Base-by-base conservation (phyloP, 2,329 filamentous ascomycete species). In the Mycosphaerella sp. region DNA sequence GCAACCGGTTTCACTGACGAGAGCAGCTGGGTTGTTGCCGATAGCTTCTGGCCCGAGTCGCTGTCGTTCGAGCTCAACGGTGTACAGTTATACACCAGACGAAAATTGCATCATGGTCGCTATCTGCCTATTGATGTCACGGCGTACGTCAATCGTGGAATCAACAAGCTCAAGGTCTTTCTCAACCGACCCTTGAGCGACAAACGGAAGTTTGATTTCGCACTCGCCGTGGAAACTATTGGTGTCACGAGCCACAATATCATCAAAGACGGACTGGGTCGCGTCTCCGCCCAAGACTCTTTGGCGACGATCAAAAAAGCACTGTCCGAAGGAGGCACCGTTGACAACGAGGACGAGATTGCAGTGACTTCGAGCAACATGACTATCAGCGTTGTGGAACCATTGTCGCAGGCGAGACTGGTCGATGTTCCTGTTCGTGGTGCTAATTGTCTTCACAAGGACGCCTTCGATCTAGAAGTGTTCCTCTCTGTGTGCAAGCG, bases 391-490 rank as follows among this genome's bases (percentile, higher is more conserved):
- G 64, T 79, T 10, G 69, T 72, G 56, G 77, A 79, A 51, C 76
- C 77, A 0, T 74, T 76, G 59, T 71, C 67, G 45, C 69, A 66
- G 40, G 69, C 67, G 36, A 64, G 60, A 6, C 70, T 93, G 9
- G 90, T 87, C 67, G 74, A 80, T 4, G 76, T 79, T 0, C 92
- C 93, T 1, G 88, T 85, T 1, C 84, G 91, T 29, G 84, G 89
- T 26, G 73, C 65, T 6, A 63, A 69, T 2, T 98, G 93, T 68
- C 74, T 75, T 23, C 92, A 98, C 67, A 74, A 85, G 36, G 89
- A 96, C 66, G 95, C 90, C 67, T 96, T 97, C 67, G 92, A 97
- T 67, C 81, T 96, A 6, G 80, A 86, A 17, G 91, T 81, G 0
- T 97, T 89, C 74, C 78, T 98, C 7, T 70, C 76, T 11, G 88